Percentiles rank a stretch among this genome's conserved stretches.
Conservation (phyloP, 2,329 filamentous ascomycete genomes). For the Hypoxylon rubiginosum region DNA sequence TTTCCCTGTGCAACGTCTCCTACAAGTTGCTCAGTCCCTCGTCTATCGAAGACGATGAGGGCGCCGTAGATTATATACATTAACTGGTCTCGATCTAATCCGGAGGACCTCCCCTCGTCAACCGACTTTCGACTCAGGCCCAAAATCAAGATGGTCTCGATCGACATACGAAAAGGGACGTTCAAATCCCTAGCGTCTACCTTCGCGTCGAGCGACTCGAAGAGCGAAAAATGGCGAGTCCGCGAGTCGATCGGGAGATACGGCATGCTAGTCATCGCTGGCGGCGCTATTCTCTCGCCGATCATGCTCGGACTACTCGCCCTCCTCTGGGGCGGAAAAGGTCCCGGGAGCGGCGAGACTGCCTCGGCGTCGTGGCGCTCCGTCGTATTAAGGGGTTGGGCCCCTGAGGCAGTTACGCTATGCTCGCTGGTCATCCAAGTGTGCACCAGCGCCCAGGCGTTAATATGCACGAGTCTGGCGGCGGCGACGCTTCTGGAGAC, state of each 20-base stretch:
- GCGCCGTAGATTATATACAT: neutral
- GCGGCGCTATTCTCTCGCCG: conserved; percentile 37
- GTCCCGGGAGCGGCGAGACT: conserved; percentile 22
- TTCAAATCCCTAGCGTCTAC: conserved; percentile 15
- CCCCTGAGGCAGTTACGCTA: conserved; percentile 43
- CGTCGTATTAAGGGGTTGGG: conserved; percentile 36
- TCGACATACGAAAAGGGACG: conserved; percentile 13
- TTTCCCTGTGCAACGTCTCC: neutral
- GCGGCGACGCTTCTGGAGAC: conserved; percentile 43
- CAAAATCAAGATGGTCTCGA: conserved; percentile 5
- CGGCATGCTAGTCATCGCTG: conserved; percentile 29
- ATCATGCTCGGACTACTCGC: conserved; percentile 39
- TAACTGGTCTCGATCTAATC: neutral
- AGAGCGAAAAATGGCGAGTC: conserved; percentile 24
- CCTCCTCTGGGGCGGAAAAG: conserved; percentile 41
- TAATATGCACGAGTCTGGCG: conserved; percentile 43
- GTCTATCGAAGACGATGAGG: neutral
- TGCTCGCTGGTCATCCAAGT: conserved; percentile 40
- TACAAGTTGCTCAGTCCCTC: neutral
- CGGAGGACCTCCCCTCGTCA: neutral
- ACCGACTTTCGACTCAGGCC: neutral
- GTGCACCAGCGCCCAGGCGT: conserved; percentile 36
- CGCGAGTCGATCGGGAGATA: conserved; percentile 30
- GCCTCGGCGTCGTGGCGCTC: conserved; percentile 38
- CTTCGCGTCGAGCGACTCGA: conserved; percentile 1